Evolutionary conservation across 495 filamentous ascomycete species (phyloP), one percentile per base, ranked within the genome.

Genomic region (Podospora pseudopauciseta): DNA sequence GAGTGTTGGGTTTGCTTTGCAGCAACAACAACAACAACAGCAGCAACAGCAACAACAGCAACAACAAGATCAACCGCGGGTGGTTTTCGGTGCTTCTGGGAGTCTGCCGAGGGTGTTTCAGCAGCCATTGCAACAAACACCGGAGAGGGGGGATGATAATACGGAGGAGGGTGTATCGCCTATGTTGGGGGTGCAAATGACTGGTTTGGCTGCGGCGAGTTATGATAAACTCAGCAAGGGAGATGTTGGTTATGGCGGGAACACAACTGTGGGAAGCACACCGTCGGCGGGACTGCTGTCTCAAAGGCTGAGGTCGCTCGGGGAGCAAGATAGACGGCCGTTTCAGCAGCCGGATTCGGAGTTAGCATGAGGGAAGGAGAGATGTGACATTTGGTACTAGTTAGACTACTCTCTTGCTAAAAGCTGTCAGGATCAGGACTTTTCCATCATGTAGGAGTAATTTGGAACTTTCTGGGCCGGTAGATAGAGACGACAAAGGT

Each of bases 201-300:
- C 39, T 16, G 18, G 57, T 16, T 2, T 19, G 28, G 27, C 44
- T 11, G 20, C 56, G 28, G 1, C 44, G 27, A 57, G 13, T 7
- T 68, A 68, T 39, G 66, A 60, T 60, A 71, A 70, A 72, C 58
- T 75, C 74, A 89, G 72, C 73, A 91, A 84, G 72, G 88, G 86
- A 18, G 88, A 91, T 73, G 76, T 79, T 16, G 89, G 89, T 23
- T 93, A 92, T 68, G 88, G 85, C 5, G 89, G 88, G 11, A 85
- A 88, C 70, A 32, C 30, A 0, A 32, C 30, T 32, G 30, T 23
- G 11, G 74, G 75, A 20, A 72, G 75, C 13, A 73, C 68, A 20
- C 66, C 70, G 11, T 69, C 79, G 3, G 81, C 82, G 64, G 77
- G 82, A 2, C 71, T 84, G 20, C 67, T 84, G 4, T 84, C 82